phyloP scores from a whole-genome alignment of 441 rosid genomes.

The Daphne laureola region DNA sequence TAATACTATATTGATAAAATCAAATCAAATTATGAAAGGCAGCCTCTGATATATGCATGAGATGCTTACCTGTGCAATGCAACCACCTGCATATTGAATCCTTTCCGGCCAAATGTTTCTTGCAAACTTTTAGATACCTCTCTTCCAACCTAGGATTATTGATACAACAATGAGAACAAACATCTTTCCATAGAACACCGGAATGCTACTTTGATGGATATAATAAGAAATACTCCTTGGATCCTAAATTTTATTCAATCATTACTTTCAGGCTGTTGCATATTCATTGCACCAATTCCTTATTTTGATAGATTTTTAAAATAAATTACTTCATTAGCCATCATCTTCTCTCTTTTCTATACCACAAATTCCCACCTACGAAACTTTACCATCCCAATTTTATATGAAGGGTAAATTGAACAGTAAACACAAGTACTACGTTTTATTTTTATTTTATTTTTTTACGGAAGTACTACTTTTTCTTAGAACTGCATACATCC shows the following conservation, averaged over 20 bases:
- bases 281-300: too few relatives aligned
- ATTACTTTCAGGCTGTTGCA: too few relatives aligned
- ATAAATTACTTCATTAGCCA: too few relatives aligned
- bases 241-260: too few relatives aligned
- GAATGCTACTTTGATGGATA: too few relatives aligned
- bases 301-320: too few relatives aligned
- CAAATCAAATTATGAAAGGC: neutral
- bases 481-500: too few relatives aligned
- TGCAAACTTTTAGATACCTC: slow-evolving; percentile 61
- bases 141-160: slow-evolving; percentile 49
- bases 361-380: slow-evolving; percentile 37
- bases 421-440: too few relatives aligned
- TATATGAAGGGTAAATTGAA: neutral
- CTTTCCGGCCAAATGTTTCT: slow-evolving; percentile 43
- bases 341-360: neutral
- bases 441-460: too few relatives aligned
- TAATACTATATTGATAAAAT: neutral
- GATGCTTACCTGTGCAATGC: slow-evolving; percentile 48
- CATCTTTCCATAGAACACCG: too few relatives aligned
- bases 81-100: slow-evolving; percentile 51
- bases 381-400: slow-evolving; percentile 57
- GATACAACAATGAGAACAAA: neutral
- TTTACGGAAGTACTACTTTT: too few relatives aligned
- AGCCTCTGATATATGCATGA: slow-evolving; percentile 3
- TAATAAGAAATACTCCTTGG: too few relatives aligned